phyloP scores from a whole-genome alignment of 768 basidiomycete genomes.

The Rhodotorula graminis region DNA sequence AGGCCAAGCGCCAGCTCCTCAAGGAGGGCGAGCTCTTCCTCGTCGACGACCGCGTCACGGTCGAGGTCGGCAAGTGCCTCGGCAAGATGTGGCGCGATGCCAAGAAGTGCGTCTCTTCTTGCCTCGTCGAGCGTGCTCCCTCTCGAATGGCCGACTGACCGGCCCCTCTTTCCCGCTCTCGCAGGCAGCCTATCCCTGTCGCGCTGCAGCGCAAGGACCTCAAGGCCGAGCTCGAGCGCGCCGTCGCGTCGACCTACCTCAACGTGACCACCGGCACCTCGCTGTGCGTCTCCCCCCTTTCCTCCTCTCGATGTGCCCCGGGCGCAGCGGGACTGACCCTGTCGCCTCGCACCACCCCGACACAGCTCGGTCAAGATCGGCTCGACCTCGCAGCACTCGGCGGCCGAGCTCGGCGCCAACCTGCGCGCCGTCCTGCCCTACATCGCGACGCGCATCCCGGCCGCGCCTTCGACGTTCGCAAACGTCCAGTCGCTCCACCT shows the following conservation, averaged over 20 bases:
- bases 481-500: constrained; percentile 83
- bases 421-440: constrained; percentile 71
- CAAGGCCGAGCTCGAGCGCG: constrained; percentile 85
- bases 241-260: constrained; percentile 91
- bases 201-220: constrained; percentile 79
- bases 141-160: background rate
- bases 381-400: constrained; percentile 60
- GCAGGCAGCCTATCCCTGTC: constrained; percentile 93
- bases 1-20: constrained; percentile 64
- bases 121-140: background rate
- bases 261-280: constrained; percentile 90
- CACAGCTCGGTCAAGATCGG: constrained; percentile 77
- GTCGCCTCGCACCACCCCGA: background rate
- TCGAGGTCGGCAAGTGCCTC: constrained; percentile 76
- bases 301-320: too few relatives aligned
- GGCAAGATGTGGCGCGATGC: constrained; percentile 89
- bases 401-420: constrained; percentile 71
- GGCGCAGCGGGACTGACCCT: background rate
- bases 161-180: constrained; percentile 16
- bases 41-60: constrained; percentile 83
- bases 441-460: constrained; percentile 61
- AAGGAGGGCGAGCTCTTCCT: constrained; percentile 89
- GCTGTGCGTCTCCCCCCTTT: constrained; percentile 58
- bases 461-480: constrained; percentile 66
- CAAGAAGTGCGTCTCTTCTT: constrained; percentile 68